These are phyloP conservation scores for Perkinsus marinus DNA, from an alignment of 169 alveolate species.

Conservation along the genomic window DNA sequence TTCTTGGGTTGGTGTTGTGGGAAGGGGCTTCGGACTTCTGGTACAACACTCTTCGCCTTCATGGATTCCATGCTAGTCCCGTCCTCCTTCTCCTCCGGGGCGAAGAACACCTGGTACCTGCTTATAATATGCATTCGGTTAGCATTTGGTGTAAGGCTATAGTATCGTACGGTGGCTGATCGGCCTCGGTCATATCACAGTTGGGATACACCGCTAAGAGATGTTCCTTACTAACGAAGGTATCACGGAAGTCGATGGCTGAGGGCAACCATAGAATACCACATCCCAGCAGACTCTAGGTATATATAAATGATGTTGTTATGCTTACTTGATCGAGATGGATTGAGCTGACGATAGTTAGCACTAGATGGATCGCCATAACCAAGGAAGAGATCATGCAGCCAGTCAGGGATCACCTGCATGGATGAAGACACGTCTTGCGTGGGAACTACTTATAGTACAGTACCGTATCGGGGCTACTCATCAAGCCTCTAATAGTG, in stretches of 20 bases:
- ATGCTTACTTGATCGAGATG: conserved; percentile 8
- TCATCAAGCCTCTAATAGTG: conserved; percentile 57
- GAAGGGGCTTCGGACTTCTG: background rate
- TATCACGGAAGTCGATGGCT: conserved; percentile 27
- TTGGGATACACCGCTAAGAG: conserved; percentile 26
- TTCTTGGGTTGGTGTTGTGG: background rate
- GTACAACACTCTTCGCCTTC: background rate
- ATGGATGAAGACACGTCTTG: too few relatives aligned
- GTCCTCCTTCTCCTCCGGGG: background rate
- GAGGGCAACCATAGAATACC: background rate
- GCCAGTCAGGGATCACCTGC: conserved; percentile 49
- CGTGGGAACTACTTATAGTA: background rate
- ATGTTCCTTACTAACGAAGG: conserved; percentile 20
- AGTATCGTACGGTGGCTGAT: background rate
- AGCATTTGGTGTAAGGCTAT: background rate
- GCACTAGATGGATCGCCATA: conserved; percentile 46
- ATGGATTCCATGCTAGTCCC: background rate
- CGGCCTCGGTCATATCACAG: background rate
- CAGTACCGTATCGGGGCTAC: conserved; percentile 30
- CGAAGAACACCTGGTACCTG: background rate
- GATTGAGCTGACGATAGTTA: conserved; percentile 26
- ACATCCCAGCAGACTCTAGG: background rate
- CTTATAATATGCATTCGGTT: background rate
- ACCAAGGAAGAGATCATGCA: conserved; percentile 56
- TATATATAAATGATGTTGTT: too few relatives aligned